Base-by-base conservation (phyloP, 2,329 filamentous ascomycete genomes). In the Phymatotrichopsis omnivora region DNA sequence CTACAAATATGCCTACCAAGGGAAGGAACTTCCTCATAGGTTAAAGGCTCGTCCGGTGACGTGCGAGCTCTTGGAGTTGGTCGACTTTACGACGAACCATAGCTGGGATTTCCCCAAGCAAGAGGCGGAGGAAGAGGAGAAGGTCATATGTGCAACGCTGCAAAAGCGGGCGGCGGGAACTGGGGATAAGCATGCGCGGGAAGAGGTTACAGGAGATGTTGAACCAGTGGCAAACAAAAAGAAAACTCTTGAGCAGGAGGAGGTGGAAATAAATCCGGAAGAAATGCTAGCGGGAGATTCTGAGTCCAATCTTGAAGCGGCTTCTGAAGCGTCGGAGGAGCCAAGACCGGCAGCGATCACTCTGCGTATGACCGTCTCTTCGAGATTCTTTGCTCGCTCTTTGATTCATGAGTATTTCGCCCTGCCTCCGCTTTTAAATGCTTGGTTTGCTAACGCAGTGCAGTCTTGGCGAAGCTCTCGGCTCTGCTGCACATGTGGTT, bases 341-440 rank as follows among this genome's bases (percentile, higher is more conserved):
- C 40, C 43, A 3, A 53, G 41, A 0, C 78, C 85, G 1, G 77
- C 89, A 1, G 91, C 89, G 1, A 83, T 76, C 37, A 81, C 76
- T 60, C 76, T 98, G 49, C 79, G 82, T 46, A 85, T 98, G 76
- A 93, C 84, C 1, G 89, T 95, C 40, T 86, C 86, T 2, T 93
- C 86, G 0, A 91, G 91, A 29, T 98, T 95, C 70, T 98, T 98
- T 63, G 87, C 98, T 11, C 82, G 91, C 52, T 93, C 83, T 47
- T 77, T 98, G 56, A 87, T 85, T 58, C 86, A 96, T 61, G 91
- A 98, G 55, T 57, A 57, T 37, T 37, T 45, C 29, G n/a, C 30
- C 23, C 22, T 29, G 11, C 20, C 28, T 29, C 14, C 7, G 14
- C 11, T 16, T 38, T 14, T 35, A 23, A 28, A 35, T 3, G 11